A percentile compares a stretch with the other conserved stretches of the same genome.
These are phyloP conservation scores for Candida suzukii DNA, from an alignment of 805 yeast species.

Conservation along the genomic window DNA sequence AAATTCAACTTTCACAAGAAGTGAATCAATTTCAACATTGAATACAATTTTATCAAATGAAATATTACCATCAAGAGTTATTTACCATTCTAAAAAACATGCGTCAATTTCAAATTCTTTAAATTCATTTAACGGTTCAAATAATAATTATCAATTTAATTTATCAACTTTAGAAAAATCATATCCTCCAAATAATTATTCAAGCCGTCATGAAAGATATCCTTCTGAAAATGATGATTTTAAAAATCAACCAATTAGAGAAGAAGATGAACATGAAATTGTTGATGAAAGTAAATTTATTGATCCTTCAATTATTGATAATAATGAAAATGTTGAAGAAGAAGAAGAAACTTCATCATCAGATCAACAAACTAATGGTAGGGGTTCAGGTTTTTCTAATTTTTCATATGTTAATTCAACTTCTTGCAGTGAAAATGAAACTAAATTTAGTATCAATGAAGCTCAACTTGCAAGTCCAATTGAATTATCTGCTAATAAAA, in stretches of 20 bases:
- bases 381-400: not conserved
- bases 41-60: constrained; percentile 1
- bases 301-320: not conserved
- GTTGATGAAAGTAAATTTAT: not conserved
- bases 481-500: not conserved
- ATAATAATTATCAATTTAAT: not conserved
- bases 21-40: constrained; percentile 20
- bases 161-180: constrained; percentile 1
- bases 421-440: not conserved
- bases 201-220: constrained; percentile 7
- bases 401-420: not conserved
- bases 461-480: not conserved
- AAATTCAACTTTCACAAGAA: constrained; percentile 22
- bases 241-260: not conserved
- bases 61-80: not conserved
- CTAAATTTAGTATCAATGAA: not conserved
- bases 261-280: not conserved
- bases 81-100: not conserved
- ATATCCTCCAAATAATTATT: not conserved
- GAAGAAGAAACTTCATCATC: not conserved
- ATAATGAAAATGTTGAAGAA: no score
- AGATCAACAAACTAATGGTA: not conserved
- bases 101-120: not conserved
- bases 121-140: not conserved
- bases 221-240: constrained; percentile 4